phyloP scores from a whole-genome alignment of 192 early-diverging fungal genomes.

The Rhizoclosmatium globosum region DNA sequence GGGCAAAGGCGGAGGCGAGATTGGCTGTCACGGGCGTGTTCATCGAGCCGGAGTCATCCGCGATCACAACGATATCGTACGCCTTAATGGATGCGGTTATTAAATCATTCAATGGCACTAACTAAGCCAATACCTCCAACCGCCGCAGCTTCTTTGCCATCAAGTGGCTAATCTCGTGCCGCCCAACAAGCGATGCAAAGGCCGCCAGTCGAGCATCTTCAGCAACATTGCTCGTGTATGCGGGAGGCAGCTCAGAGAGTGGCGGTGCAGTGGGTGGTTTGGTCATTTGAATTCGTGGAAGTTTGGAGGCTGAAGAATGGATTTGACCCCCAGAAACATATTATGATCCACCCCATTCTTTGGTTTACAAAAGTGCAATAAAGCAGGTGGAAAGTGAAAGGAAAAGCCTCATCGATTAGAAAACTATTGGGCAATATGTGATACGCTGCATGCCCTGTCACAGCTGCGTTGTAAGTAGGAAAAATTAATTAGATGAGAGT shows the following conservation, averaged over 20 bases:
- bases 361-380: no score
- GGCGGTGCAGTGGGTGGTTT: not conserved
- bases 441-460: no score
- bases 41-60: constrained; percentile 41
- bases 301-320: no score
- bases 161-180: constrained; percentile 27
- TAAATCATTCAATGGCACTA: not conserved
- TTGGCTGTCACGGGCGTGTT: not conserved
- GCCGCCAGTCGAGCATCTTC: not conserved
- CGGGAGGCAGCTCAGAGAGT: not conserved
- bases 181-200: not conserved
- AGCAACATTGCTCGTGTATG: not conserved
- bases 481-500: no score
- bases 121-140: not conserved
- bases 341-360: no score
- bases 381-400: no score
- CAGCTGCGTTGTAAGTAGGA: no score
- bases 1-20: constrained; percentile 21
- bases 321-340: no score
- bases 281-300: not conserved
- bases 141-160: constrained; percentile 26
- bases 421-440: no score
- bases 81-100: not conserved
- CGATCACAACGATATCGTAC: constrained; percentile 36
- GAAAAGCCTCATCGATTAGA: no score